Conservation (phyloP, 768 basidiomycete species). For the Hypholoma fasciculare region DNA sequence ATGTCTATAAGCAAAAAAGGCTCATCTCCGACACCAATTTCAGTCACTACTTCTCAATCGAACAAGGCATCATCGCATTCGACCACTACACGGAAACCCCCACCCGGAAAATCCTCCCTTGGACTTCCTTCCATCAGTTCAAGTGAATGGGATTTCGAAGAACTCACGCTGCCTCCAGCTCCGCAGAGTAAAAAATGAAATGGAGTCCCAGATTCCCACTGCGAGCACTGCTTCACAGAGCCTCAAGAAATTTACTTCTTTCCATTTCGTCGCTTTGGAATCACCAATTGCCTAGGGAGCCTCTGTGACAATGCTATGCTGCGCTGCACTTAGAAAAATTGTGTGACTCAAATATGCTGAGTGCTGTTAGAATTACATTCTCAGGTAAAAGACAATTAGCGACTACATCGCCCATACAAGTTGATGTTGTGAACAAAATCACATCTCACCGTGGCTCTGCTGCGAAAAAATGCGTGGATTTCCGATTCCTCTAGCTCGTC, state of each 20-base stretch:
- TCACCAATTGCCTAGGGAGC: too few species aligned
- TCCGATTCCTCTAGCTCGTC: too few species aligned
- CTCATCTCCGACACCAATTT: background rate
- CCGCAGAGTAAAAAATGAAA: conserved; percentile 18
- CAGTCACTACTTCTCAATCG: background rate
- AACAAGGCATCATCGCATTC: conserved; percentile 7
- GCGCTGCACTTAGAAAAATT: too few species aligned
- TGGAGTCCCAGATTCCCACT: background rate
- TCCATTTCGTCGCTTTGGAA: background rate
- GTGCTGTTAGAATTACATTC: too few species aligned
- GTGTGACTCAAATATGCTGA: too few species aligned
- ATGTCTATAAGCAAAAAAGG: conserved; percentile 32
- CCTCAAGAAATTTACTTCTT: background rate
- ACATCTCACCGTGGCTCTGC: too few species aligned
- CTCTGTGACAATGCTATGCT: too few species aligned
- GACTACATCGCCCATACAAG: too few species aligned
- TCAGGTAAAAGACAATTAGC: too few species aligned
- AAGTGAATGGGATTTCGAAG: conserved; percentile 55
- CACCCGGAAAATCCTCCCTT: conserved; percentile 28
- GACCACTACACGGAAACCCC: conserved; percentile 14
- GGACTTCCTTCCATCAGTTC: conserved; percentile 49
- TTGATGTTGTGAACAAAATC: too few species aligned
- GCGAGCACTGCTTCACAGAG: background rate
- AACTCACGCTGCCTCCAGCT: conserved; percentile 44
- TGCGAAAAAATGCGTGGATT: too few species aligned